A percentile compares a stretch with the other conserved stretches of the same genome.
Evolutionary conservation across 495 filamentous ascomycete genomes (phyloP).

Genomic region (Daldinia concentrica): DNA sequence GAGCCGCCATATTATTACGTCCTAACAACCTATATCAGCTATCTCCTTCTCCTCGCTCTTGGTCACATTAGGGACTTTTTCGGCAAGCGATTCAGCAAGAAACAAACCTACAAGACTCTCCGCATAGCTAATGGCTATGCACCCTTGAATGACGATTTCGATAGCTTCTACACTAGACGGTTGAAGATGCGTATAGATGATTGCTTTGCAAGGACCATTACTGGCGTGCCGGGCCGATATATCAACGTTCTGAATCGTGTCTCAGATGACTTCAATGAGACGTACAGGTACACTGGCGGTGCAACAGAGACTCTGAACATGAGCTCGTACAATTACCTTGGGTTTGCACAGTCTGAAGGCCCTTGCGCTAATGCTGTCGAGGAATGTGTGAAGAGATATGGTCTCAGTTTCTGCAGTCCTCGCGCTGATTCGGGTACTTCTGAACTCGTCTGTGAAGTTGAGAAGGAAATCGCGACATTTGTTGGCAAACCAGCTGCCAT

Average conservation of each 20-base stretch:
- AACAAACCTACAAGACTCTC: slow-evolving; percentile 81
- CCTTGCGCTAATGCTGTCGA: slow-evolving; percentile 96
- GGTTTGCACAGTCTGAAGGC: slow-evolving; percentile 96
- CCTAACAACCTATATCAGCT: slow-evolving; percentile 96
- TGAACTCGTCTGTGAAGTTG: slow-evolving; percentile 87
- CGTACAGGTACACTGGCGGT: slow-evolving; percentile 87
- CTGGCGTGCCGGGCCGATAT: slow-evolving; percentile 91
- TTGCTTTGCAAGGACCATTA: slow-evolving; percentile 90
- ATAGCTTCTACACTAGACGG: slow-evolving; percentile 95
- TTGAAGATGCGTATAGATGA: slow-evolving; percentile 95
- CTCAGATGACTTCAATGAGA: slow-evolving; percentile 87
- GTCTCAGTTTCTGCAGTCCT: slow-evolving; percentile 80
- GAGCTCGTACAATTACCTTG: slow-evolving; percentile 99
- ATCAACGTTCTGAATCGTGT: slow-evolving; percentile 90
- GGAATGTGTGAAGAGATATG: slow-evolving; percentile 82
- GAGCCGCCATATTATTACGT: slow-evolving; percentile 97
- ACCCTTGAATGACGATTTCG: slow-evolving; percentile 97
- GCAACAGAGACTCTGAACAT: slow-evolving; percentile 96
- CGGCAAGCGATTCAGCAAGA: slow-evolving; percentile 88
- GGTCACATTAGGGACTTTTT: slow-evolving; percentile 98
- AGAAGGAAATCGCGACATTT: slow-evolving; percentile 87
- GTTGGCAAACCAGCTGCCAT: slow-evolving; percentile 93
- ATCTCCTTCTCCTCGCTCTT: slow-evolving; percentile 93
- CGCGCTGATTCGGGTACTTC: slow-evolving; percentile 86
- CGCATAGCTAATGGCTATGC: slow-evolving; percentile 88